A percentile compares a stretch with the other conserved stretches of the same genome.
phyloP scores from a whole-genome alignment of 148 eudicot species.

The Chenopodium berlandieri region DNA sequence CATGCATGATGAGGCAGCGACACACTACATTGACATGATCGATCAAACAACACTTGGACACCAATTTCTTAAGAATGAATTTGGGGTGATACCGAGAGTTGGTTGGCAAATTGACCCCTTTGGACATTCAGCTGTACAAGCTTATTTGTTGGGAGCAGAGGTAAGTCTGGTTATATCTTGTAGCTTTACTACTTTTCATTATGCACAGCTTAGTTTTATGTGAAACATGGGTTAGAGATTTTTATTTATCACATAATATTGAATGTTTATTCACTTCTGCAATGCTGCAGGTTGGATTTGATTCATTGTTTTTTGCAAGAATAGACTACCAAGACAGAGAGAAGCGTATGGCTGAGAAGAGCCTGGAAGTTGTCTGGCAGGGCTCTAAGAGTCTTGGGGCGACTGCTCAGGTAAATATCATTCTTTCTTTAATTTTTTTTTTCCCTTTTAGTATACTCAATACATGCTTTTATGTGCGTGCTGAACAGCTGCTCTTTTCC shows the following conservation, averaged over 20 bases:
- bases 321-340: conserved; percentile 94
- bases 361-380: conserved; percentile 90
- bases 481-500: conserved; percentile 8
- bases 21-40: conserved; percentile 98
- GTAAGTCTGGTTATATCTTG: conserved; percentile 30
- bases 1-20: conserved; percentile 97
- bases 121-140: conserved; percentile 99
- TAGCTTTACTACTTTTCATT: background rate
- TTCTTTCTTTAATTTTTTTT: conserved; percentile 1
- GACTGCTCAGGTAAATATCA: conserved; percentile 60
- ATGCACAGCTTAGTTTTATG: background rate
- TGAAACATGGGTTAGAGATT: too few relatives aligned
- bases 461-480: background rate
- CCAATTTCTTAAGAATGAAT: conserved; percentile 63
- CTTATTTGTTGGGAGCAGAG: conserved; percentile 96
- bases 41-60: conserved; percentile 98
- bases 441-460: background rate
- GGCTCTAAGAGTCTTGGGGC: conserved; percentile 84
- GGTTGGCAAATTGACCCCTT: conserved; percentile 99
- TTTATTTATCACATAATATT: background rate
- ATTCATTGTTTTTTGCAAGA: conserved; percentile 84
- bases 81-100: conserved; percentile 85
- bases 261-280: conserved; percentile 15
- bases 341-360: conserved; percentile 78
- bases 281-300: conserved; percentile 85